Evolutionary conservation across 495 filamentous ascomycete genomes (phyloP).

Genomic region (Neurospora tetraspora): DNA sequence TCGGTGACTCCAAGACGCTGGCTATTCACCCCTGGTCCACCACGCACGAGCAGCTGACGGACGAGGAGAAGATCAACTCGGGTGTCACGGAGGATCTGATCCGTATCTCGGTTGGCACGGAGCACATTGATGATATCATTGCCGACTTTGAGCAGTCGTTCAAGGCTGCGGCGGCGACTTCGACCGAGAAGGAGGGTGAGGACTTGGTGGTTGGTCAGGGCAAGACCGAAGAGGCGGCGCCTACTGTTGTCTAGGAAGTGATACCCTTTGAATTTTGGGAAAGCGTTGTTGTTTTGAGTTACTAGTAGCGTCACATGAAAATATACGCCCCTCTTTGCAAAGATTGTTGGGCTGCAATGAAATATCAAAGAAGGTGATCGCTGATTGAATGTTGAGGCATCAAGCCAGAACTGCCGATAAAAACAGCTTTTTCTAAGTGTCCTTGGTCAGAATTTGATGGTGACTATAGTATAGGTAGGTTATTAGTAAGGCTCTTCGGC

Average conservation of each 20-base stretch:
- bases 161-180: constrained; percentile 35
- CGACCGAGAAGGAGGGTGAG: constrained; percentile 12
- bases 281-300: not conserved
- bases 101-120: constrained; percentile 91
- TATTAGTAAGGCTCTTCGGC: no score
- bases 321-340: not conserved
- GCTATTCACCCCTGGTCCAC: constrained; percentile 96
- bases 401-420: not conserved
- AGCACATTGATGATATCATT: constrained; percentile 98
- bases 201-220: constrained; percentile 9
- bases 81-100: constrained; percentile 91
- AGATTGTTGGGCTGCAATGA: not conserved
- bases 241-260: constrained; percentile 26
- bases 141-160: constrained; percentile 93
- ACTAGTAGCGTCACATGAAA: not conserved
- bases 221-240: constrained; percentile 25
- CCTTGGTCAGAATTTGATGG: not conserved
- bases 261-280: not conserved
- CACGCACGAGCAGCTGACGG: constrained; percentile 86
- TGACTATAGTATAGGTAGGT: not conserved
- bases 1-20: constrained; percentile 77
- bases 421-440: not conserved
- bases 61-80: constrained; percentile 69
- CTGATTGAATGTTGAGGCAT: not conserved
- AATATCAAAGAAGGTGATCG: not conserved